These are phyloP conservation scores for Fraxinus latifolia DNA, from an alignment of 305 asterid genomes.

Conservation along the genomic window DNA sequence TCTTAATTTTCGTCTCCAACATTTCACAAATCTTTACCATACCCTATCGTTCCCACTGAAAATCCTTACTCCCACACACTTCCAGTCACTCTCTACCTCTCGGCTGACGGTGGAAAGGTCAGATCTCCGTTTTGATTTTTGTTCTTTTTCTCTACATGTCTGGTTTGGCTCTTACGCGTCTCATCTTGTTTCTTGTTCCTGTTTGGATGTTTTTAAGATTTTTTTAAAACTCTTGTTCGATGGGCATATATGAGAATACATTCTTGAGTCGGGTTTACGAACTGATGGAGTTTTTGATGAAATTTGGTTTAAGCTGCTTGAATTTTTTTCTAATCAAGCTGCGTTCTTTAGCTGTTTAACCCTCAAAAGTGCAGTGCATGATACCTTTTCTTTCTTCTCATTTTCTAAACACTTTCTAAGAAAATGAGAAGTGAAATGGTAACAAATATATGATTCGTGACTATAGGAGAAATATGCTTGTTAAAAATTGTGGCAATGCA, in stretches of 20 bases:
- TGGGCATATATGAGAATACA: neutral
- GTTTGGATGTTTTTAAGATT: too few species aligned
- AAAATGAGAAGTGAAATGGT: neutral
- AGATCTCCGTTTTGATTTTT: too few species aligned
- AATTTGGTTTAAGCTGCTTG: neutral
- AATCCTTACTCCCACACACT: too few species aligned
- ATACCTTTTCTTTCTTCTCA: too few species aligned
- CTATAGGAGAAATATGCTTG: neutral
- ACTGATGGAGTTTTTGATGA: neutral
- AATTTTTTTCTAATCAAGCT: neutral
- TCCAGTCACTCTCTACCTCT: too few species aligned
- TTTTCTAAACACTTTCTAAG: neutral
- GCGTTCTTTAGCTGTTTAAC: neutral
- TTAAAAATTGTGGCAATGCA: neutral
- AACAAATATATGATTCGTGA: neutral
- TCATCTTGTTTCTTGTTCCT: too few species aligned
- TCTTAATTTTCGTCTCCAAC: too few species aligned
- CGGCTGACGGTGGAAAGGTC: too few species aligned
- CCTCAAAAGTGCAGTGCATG: neutral
- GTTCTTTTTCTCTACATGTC: too few species aligned
- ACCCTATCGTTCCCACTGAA: too few species aligned
- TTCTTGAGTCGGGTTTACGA: neutral
- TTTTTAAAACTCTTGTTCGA: neutral
- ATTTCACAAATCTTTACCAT: too few species aligned
- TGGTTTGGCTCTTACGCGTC: too few species aligned